These are phyloP conservation scores for Myriosclerotinia duriaeana DNA, from an alignment of 2,329 filamentous ascomycete genomes.

Conservation along the genomic window DNA sequence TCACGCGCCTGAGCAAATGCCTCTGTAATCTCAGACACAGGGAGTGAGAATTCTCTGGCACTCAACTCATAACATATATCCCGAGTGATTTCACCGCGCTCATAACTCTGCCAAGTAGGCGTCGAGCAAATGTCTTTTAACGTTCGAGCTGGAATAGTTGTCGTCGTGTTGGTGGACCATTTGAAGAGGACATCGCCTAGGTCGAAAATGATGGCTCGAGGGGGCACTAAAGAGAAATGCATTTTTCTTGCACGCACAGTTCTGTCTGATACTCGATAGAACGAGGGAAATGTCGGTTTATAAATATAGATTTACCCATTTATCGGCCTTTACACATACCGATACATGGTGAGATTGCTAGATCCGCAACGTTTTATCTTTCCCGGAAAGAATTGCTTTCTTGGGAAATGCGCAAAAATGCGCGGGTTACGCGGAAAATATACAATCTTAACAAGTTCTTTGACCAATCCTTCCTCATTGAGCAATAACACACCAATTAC, in stretches of 20 bases:
- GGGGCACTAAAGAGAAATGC: background rate
- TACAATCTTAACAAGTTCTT: conserved; percentile 42
- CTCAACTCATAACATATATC: background rate
- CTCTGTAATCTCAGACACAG: background rate
- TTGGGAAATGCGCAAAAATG: too few relatives aligned
- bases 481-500: conserved; percentile 7
- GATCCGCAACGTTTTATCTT: too few relatives aligned
- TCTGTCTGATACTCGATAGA: background rate
- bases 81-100: background rate
- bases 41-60: background rate
- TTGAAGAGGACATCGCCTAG: background rate
- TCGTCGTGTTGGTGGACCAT: background rate
- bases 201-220: background rate
- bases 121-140: background rate
- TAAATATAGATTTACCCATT: background rate
- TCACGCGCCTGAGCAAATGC: background rate
- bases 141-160: background rate
- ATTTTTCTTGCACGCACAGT: background rate
- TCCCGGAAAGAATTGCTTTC: too few relatives aligned
- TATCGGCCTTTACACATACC: background rate
- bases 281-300: background rate
- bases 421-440: too few relatives aligned
- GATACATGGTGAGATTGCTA: background rate
- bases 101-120: background rate
- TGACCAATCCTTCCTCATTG: conserved; percentile 11